These are phyloP conservation scores for Xylariaceae sp. DNA, from an alignment of 2,329 filamentous ascomycete genomes.

Conservation along the genomic window DNA sequence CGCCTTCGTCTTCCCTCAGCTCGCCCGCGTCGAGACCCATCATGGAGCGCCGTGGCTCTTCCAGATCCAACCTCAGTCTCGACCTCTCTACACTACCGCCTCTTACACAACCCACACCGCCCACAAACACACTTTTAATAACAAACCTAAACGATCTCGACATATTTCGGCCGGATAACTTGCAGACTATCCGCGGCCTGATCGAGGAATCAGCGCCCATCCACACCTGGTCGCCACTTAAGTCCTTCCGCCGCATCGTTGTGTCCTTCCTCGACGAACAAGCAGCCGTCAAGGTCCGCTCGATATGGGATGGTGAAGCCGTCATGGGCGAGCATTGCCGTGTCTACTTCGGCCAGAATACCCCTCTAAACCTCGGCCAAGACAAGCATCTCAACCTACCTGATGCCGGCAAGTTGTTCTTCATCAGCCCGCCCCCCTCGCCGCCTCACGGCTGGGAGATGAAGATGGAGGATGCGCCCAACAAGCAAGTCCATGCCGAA, in stretches of 20 bases:
- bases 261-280: constrained; percentile 70
- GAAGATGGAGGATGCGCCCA: constrained; percentile 63
- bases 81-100: constrained; percentile 71
- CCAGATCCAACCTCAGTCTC: constrained; percentile 56
- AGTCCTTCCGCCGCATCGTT: constrained; percentile 77
- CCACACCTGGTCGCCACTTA: constrained; percentile 74
- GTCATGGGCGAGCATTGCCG: constrained; percentile 66
- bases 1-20: constrained; percentile 18
- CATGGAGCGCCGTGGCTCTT: constrained; percentile 36
- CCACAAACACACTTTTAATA: constrained; percentile 80
- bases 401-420: constrained; percentile 67
- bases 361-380: constrained; percentile 44
- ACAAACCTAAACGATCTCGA: constrained; percentile 71
- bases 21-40: constrained; percentile 27
- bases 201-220: constrained; percentile 67
- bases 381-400: constrained; percentile 61
- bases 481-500: constrained; percentile 65
- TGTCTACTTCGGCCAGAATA: constrained; percentile 65
- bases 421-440: constrained; percentile 65
- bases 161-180: constrained; percentile 70
- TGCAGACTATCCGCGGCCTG: constrained; percentile 68
- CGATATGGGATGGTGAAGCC: constrained; percentile 68
- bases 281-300: constrained; percentile 66
- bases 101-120: constrained; percentile 65
- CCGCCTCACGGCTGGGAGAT: constrained; percentile 68